Evolutionary conservation across 2,329 filamentous ascomycete genomes (phyloP), one percentile per base, ranked within the genome.

Genomic region (Exophiala lecanii-corni): DNA sequence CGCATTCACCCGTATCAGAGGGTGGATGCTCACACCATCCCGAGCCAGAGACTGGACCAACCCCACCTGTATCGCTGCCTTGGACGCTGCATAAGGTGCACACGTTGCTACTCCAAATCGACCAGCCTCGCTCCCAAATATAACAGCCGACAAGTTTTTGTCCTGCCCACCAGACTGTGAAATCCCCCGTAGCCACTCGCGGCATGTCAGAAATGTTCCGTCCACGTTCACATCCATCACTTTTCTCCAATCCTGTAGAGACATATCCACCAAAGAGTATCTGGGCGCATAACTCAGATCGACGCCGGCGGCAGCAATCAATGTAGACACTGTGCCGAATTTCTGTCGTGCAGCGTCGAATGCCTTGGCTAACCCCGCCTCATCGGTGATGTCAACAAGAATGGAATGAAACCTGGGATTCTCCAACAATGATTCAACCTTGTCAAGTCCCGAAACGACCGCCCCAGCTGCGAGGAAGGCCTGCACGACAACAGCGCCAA

Each of bases 51-150:
- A 67, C 43, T 61, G 59, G 38, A 73, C 53, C 19, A 73, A 49
- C 2, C 70, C 69, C 21, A 56, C 58, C 49, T 73, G 69, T 10
- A 72, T 67, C 2, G 69, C 70, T 34, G 64, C 64, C 49, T 74
- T 73, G 5, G 58, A 63, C 25, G 68, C 57, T 5, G 67, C 65
- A 44, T 73, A 73, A 17, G 71, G 69, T 4, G 66, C 61, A 52
- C 67, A 67, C 1, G 51, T 57, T n/a, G 64, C 47, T 30, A 69
- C 67, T 5, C 68, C 70, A 50, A 71, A 71, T 36, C 60, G 57
- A 1, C 69, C 69, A 36, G 65, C 65, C 53, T 72, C 69, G 39
- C 62, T 67, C 9, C 70, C 70, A 39, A 73, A 65, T 23, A 73
- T 62, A 16, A 73, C 59, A 28, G 71, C 54, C 19, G 60, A 59